phyloP scores from a whole-genome alignment of 805 yeast species.

The Saccharomycopsis selenospora region DNA sequence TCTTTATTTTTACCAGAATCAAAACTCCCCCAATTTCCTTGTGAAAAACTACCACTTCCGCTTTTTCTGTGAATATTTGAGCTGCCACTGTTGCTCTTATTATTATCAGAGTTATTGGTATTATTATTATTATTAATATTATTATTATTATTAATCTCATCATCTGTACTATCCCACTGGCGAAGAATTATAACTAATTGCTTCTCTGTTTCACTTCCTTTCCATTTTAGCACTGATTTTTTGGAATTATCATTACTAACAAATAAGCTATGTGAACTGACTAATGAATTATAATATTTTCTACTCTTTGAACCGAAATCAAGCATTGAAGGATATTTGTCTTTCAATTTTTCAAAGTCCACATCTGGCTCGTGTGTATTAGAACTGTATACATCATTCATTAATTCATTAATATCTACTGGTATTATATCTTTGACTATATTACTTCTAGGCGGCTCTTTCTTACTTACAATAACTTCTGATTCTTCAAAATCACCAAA shows the following conservation, averaged over 20 bases:
- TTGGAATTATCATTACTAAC: neutral
- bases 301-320: constrained; percentile 14
- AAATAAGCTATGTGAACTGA: constrained; percentile 6
- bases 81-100: neutral
- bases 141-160: neutral
- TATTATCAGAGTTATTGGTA: neutral
- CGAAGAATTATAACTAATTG: constrained; percentile 6
- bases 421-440: neutral
- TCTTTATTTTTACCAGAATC: neutral
- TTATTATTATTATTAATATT: neutral
- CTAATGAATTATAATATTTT: constrained; percentile 13
- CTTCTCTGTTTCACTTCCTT: constrained; percentile 12
- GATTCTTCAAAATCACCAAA: constrained; percentile 18
- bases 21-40: neutral
- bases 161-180: constrained; percentile 11
- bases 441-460: neutral
- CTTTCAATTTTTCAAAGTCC: neutral
- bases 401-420: neutral
- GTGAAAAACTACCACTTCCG: neutral
- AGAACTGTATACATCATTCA: neutral
- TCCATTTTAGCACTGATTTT: constrained; percentile 11
- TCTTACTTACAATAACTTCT: neutral
- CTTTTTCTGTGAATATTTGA: too few species aligned
- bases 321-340: constrained; percentile 2
- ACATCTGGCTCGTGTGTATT: neutral